These are phyloP conservation scores for Diaporthe vaccinii DNA, from an alignment of 2,329 filamentous ascomycete species.

Conservation along the genomic window DNA sequence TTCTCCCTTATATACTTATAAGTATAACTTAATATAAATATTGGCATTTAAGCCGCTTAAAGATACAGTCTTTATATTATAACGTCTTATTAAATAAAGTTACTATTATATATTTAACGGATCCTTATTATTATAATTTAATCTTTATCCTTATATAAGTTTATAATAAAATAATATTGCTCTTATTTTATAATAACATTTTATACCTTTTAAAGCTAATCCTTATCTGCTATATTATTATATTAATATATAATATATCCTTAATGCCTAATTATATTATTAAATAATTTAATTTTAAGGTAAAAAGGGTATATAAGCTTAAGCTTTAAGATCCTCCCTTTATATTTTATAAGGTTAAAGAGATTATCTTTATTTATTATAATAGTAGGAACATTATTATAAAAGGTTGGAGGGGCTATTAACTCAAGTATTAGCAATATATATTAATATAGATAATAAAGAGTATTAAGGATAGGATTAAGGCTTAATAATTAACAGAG, in stretches of 20 bases:
- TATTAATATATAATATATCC: neutral
- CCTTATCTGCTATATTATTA: neutral
- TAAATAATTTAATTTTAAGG: neutral
- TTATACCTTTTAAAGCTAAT: neutral
- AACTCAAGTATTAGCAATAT: neutral
- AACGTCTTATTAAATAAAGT: neutral
- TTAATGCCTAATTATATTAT: neutral
- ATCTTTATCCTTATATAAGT: neutral
- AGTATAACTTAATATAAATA: neutral
- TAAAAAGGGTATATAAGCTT: neutral
- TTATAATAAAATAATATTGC: neutral
- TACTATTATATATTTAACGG: neutral
- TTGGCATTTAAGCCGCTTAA: neutral
- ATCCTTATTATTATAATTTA: neutral
- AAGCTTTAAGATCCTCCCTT: neutral
- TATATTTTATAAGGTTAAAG: neutral
- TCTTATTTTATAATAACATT: neutral
- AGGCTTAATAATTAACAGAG: neutral
- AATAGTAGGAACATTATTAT: neutral
- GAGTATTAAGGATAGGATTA: neutral
- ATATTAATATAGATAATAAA: neutral
- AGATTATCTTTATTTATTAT: neutral
- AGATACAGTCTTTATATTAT: neutral
- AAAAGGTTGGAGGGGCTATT: neutral
- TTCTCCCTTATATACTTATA: neutral